These are phyloP conservation scores for Fusarium pilosicola DNA, from an alignment of 2,329 filamentous ascomycete species.

Conservation along the genomic window DNA sequence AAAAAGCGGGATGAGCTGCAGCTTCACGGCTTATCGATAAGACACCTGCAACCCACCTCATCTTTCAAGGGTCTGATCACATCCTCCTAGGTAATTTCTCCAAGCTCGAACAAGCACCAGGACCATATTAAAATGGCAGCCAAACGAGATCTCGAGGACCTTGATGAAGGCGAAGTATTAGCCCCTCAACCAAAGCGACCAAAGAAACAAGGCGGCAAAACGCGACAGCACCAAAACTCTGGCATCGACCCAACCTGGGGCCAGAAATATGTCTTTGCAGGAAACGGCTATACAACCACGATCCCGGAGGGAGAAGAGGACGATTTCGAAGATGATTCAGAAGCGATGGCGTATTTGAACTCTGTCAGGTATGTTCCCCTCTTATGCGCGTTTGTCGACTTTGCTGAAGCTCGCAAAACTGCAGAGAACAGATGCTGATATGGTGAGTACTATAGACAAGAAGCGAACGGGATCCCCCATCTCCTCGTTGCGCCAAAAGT, in stretches of 20 bases:
- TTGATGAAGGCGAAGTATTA: conserved; percentile 44
- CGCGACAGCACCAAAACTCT: conserved; percentile 55
- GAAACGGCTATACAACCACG: conserved; percentile 61
- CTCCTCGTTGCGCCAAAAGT: conserved; percentile 72
- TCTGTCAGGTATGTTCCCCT: conserved; percentile 72
- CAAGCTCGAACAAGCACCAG: conserved; percentile 9
- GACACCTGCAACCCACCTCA: conserved; percentile 11
- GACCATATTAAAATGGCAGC: conserved; percentile 44
- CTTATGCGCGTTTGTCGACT: not conserved
- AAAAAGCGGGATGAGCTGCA: conserved; percentile 29
- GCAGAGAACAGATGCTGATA: conserved; percentile 55
- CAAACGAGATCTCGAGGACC: conserved; percentile 49
- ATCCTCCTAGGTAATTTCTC: conserved; percentile 2
- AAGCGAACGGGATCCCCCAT: conserved; percentile 79
- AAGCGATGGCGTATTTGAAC: conserved; percentile 75
- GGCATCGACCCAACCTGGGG: conserved; percentile 73
- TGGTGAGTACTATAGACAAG: conserved; percentile 69
- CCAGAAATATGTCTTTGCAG: conserved; percentile 77
- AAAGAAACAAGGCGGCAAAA: conserved; percentile 47
- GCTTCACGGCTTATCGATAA: conserved; percentile 37
- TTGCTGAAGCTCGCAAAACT: conserved; percentile 44
- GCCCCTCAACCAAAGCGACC: conserved; percentile 44
- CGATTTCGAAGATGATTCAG: conserved; percentile 73
- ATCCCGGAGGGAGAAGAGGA: conserved; percentile 64
- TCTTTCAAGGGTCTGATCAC: conserved; percentile 13